These are phyloP conservation scores for Protomyces inouyei DNA, from an alignment of 1,139 yeast species.

Conservation along the genomic window DNA sequence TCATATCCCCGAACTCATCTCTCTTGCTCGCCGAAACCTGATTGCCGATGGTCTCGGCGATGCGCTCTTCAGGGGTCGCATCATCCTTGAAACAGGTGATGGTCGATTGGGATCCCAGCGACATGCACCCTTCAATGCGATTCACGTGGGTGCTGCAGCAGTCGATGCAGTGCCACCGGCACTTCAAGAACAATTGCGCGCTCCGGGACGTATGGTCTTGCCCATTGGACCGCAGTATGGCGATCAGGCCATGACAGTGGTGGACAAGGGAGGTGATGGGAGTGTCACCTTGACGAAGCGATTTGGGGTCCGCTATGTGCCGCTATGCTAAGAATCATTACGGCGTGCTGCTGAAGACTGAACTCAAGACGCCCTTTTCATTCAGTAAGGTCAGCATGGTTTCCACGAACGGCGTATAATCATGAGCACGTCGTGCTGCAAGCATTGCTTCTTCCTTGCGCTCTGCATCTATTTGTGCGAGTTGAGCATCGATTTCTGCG, in stretches of 20 bases:
- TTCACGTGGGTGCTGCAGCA: conserved; percentile 7
- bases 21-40: not conserved
- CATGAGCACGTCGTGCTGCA: conserved; percentile 10
- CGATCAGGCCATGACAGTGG: conserved; percentile 28
- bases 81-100: not conserved
- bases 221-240: conserved; percentile 9
- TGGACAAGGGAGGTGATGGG: conserved; percentile 27
- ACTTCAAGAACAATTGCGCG: not conserved
- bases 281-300: conserved; percentile 10
- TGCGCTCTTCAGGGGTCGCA: not conserved
- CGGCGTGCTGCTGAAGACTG: not conserved
- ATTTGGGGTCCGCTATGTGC: conserved; percentile 31
- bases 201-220: not conserved
- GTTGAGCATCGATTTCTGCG: not conserved
- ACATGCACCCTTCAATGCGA: not conserved
- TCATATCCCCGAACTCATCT: not conserved
- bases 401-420: conserved; percentile 1
- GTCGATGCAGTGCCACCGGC: not conserved
- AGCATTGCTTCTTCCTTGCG: not conserved
- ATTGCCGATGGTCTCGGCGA: not conserved
- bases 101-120: not conserved
- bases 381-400: not conserved
- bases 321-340: conserved; percentile 7
- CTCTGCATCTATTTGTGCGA: not conserved
- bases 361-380: conserved; percentile 3